Evolutionary conservation across 2,329 filamentous ascomycete genomes (phyloP).

Genomic region (Aureobasidium zeae): DNA sequence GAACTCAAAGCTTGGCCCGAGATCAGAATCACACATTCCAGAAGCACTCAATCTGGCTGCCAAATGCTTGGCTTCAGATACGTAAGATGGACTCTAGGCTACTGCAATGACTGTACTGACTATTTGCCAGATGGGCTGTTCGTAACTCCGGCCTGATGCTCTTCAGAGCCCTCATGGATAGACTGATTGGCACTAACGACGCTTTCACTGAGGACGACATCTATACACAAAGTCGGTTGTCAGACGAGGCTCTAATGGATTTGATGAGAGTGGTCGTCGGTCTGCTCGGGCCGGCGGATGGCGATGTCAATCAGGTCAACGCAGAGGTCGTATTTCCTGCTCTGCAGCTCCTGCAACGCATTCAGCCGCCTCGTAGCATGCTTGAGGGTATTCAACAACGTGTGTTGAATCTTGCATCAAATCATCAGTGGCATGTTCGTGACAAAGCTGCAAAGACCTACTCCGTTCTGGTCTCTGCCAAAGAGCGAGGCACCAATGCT

Average conservation of each 20-base stretch:
- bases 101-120: not conserved
- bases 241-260: conserved; percentile 59
- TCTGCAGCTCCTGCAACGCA: conserved; percentile 68
- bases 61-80: conserved; percentile 64
- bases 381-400: conserved; percentile 47
- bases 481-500: conserved; percentile 15
- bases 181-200: conserved; percentile 65
- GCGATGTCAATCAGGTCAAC: conserved; percentile 20
- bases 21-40: conserved; percentile 65
- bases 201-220: conserved; percentile 48
- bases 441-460: conserved; percentile 71
- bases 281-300: conserved; percentile 39
- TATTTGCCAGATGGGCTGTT: conserved; percentile 69
- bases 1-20: conserved; percentile 63
- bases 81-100: conserved; percentile 43
- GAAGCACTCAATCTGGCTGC: conserved; percentile 71
- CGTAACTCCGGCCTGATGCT: conserved; percentile 88
- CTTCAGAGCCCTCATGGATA: conserved; percentile 74
- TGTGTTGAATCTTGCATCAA: conserved; percentile 56
- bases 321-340: conserved; percentile 59
- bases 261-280: conserved; percentile 55
- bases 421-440: conserved; percentile 68
- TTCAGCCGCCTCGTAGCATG: conserved; percentile 53
- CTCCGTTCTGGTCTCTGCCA: conserved; percentile 26
- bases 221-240: conserved; percentile 45